phyloP scores from a whole-genome alignment of 2,329 filamentous ascomycete genomes.

The Colletotrichum navitas region DNA sequence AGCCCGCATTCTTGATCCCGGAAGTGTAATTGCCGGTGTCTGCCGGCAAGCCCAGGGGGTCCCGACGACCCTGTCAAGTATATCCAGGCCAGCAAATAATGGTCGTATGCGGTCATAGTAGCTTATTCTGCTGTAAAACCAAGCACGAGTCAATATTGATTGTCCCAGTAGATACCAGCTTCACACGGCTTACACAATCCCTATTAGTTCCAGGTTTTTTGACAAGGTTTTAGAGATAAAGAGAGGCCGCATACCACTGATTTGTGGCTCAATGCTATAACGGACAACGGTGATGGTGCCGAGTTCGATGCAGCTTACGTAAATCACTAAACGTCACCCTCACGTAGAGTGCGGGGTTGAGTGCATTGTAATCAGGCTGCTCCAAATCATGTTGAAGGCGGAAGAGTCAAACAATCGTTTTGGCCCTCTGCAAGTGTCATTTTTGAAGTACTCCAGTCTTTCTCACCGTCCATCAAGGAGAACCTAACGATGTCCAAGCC shows the following conservation, averaged over 20 bases:
- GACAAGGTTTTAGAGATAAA: not conserved
- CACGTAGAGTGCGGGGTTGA: conserved; percentile 23
- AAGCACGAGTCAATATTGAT: too few species aligned
- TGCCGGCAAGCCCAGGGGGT: conserved; percentile 18
- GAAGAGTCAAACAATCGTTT: not conserved
- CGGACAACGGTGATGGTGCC: not conserved
- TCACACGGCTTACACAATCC: too few species aligned
- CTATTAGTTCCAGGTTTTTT: not conserved
- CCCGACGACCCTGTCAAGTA: conserved; percentile 8
- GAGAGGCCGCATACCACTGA: not conserved
- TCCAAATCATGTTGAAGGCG: not conserved
- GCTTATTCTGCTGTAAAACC: not conserved
- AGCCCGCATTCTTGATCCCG: conserved; percentile 35
- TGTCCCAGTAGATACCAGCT: not conserved
- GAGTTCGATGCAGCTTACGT: conserved; percentile 25
- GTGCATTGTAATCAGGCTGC: not conserved
- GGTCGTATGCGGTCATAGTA: not conserved
- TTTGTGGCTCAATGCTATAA: not conserved
- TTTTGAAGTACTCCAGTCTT: too few species aligned
- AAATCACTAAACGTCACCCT: conserved; percentile 29
- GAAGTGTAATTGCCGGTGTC: conserved; percentile 40
- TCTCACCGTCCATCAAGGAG: not conserved
- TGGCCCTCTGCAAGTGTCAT: too few species aligned
- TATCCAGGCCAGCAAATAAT: not conserved
- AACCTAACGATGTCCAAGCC: conserved; percentile 28